Conservation (phyloP, 352 stramenopile species). For the Poterioochromonas sp. region DNA sequence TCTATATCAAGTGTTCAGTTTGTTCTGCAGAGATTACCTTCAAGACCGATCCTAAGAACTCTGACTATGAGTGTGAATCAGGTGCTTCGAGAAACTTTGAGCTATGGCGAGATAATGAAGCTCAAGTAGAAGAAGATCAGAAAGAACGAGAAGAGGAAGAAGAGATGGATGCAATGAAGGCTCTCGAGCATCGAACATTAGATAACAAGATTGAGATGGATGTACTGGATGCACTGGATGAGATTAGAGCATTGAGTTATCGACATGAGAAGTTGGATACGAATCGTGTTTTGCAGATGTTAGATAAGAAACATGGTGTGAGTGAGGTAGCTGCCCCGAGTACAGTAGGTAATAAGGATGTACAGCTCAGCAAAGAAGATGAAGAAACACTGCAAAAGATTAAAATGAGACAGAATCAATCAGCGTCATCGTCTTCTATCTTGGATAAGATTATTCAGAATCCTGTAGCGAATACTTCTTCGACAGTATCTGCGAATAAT, state of each 20-base stretch:
- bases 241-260: conserved; percentile 95
- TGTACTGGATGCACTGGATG: conserved; percentile 92
- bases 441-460: no score
- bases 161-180: conserved; percentile 90
- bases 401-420: no score
- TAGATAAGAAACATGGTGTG: conserved; percentile 38
- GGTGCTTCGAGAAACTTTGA: conserved; percentile 95
- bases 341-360: not conserved
- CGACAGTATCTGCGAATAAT: no score
- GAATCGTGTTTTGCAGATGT: conserved; percentile 49
- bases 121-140: conserved; percentile 58
- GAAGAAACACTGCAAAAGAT: no score
- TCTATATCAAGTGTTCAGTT: conserved; percentile 94
- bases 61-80: conserved; percentile 92
- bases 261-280: conserved; percentile 79
- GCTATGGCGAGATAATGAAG: conserved; percentile 78
- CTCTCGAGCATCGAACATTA: conserved; percentile 92
- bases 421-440: no score
- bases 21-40: conserved; percentile 90
- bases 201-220: conserved; percentile 98
- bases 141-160: conserved; percentile 76
- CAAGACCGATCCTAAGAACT: conserved; percentile 96
- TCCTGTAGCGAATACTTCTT: no score
- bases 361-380: not conserved
- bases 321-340: not conserved